Evolutionary conservation across 2,329 filamentous ascomycete species (phyloP), one percentile per base, ranked within the genome.

Genomic region (Colletotrichum tofieldiae): DNA sequence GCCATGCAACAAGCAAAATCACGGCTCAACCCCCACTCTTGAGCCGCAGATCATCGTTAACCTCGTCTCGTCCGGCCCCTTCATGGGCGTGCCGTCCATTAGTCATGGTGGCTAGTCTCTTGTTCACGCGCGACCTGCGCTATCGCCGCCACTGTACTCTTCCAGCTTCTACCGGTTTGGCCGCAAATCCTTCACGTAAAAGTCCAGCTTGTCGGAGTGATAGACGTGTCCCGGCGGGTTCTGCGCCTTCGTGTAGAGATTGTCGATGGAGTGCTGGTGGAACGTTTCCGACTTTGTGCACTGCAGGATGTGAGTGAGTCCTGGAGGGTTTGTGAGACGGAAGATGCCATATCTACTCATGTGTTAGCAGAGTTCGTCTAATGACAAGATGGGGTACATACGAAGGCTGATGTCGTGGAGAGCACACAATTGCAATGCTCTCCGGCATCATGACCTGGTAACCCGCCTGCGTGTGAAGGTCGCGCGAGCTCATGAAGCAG

Each of bases 361-460:
- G n/a, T 61, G 32, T 67, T 26, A 73, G 73, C 49, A 66, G 3
- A 14, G n/a, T 18, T 51, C 4, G 69, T 45, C 71, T 49, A 70
- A 52, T 43, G 20, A 47, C 54, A 23, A 6, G n/a, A 58, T 37
- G 51, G 5, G 2, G 11, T 3, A 88, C 91, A 84, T 84, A 95
- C 90, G 91, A 93, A 55, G 93, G 93, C 45, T 88, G 86, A 77
- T 93, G 94, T 68, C 89, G 93, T 0, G 96, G 96, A 7, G 96
- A 94, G 83, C 96, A 99, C 49, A 99, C 96, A 77, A 99, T 97
- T 5, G 96, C 96, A 74, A 99, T 95, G 77, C 94, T 97, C 85
- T 99, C 96, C 0, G 95, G 93, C 83, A 98, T 90, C 94, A 98
- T 98, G 72, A 96, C 92, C 82, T 99, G 96, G 80, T 98, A 98